Evolutionary conservation across 2,329 filamentous ascomycete genomes (phyloP).

Genomic region (Daldinia sp.): DNA sequence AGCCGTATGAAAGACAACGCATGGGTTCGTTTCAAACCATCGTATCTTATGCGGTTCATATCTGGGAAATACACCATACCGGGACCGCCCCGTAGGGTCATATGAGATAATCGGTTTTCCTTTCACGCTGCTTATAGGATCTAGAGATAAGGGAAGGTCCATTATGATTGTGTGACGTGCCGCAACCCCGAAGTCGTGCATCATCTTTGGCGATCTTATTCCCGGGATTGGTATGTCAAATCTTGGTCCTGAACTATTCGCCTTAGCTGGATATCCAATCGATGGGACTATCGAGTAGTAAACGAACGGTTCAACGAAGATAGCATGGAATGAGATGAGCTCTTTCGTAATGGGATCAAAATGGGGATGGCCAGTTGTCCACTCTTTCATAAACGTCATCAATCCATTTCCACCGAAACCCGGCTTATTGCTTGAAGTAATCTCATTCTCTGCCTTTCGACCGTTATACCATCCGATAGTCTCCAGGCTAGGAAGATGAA

Average conservation of each 20-base stretch:
- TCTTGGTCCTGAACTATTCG: slow-evolving; percentile 46
- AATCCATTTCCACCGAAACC: slow-evolving; percentile 68
- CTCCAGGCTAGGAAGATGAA: slow-evolving; percentile 72
- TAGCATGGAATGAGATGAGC: slow-evolving; percentile 75
- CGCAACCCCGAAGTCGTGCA: slow-evolving; percentile 81
- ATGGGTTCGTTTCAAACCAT: slow-evolving; percentile 77
- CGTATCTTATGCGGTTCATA: slow-evolving; percentile 66
- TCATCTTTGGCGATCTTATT: slow-evolving; percentile 74
- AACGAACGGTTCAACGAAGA: slow-evolving; percentile 73
- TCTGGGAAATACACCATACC: slow-evolving; percentile 77
- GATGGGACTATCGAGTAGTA: slow-evolving; percentile 67
- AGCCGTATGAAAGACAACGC: slow-evolving; percentile 78
- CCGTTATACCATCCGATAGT: slow-evolving; percentile 80
- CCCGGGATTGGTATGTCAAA: slow-evolving; percentile 71
- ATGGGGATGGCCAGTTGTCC: slow-evolving; percentile 77
- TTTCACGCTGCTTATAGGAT: slow-evolving; percentile 70
- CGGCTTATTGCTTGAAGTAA: slow-evolving; percentile 44
- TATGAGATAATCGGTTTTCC: slow-evolving; percentile 70
- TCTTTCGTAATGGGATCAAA: slow-evolving; percentile 74
- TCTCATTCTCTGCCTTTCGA: slow-evolving; percentile 64
- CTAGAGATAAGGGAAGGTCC: slow-evolving; percentile 74
- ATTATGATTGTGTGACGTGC: slow-evolving; percentile 73
- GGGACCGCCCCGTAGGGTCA: slow-evolving; percentile 66
- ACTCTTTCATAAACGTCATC: slow-evolving; percentile 74
- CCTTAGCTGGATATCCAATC: slow-evolving; percentile 43